A percentile compares a stretch with the other conserved stretches of the same genome.
These are phyloP conservation scores for Cenchrus fungigraminus DNA, from an alignment of 176 grass and related monocot species.

Conservation along the genomic window DNA sequence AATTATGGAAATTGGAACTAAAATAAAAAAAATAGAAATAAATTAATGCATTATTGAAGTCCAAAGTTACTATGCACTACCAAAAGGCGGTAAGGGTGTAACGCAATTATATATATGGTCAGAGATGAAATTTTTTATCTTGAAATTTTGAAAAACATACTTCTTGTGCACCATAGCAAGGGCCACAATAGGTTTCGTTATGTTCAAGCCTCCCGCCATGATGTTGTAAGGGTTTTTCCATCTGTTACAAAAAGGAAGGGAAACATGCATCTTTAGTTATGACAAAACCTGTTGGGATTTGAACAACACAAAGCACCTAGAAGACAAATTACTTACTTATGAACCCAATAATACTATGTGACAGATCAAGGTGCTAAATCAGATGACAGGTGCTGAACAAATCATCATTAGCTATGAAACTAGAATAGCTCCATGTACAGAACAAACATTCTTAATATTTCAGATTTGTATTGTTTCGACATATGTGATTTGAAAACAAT, in stretches of 20 bases:
- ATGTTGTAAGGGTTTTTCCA: constrained; percentile 86
- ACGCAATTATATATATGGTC: constrained; percentile 21
- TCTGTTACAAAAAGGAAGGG: constrained; percentile 51
- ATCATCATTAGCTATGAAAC: constrained; percentile 24
- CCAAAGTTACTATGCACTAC: constrained; percentile 20
- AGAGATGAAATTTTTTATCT: constrained; percentile 28
- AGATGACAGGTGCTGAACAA: constrained; percentile 24
- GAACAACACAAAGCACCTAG: constrained; percentile 15
- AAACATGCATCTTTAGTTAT: constrained; percentile 29
- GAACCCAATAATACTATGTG: constrained; percentile 1
- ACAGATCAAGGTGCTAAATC: not conserved
- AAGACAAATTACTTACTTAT: not conserved
- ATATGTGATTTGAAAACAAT: constrained; percentile 10
- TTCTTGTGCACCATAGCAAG: constrained; percentile 94
- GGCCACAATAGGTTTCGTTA: constrained; percentile 98
- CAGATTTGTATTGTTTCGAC: constrained; percentile 11
- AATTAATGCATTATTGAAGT: not conserved
- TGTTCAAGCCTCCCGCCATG: constrained; percentile 99
- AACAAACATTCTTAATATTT: constrained; percentile 7
- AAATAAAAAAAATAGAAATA: constrained; percentile 6
- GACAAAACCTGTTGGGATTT: constrained; percentile 36
- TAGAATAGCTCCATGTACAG: constrained; percentile 19
- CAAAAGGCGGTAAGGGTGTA: not conserved
- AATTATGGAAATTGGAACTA: not conserved
- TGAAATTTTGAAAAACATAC: constrained; percentile 49